Evolutionary conservation across 2,329 filamentous ascomycete genomes (phyloP), one percentile per base, ranked within the genome.

Genomic region (Capronia epimyces): DNA sequence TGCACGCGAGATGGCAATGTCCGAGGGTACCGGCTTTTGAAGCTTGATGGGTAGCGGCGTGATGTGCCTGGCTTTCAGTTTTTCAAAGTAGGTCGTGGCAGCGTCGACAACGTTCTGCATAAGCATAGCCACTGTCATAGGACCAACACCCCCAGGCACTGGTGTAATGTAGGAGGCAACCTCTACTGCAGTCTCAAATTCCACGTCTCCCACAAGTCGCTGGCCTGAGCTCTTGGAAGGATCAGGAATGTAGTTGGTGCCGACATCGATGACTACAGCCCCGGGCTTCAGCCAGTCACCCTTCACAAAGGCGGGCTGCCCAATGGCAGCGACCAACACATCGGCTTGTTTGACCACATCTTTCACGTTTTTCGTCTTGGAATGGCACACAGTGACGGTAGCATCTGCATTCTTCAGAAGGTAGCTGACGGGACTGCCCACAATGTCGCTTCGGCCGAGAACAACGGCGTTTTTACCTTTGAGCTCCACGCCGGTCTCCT

Each of bases 41-140:
- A 95, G 72, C 68, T 87, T 90, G 58, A 98, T 72, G 4, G 89
- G 87, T n/a, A 97, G 77, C 18, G 93, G 88, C 4, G 81, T 79
- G 56, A 94, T 87, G 60, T 81, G 83, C 52, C 93, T 81, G 56
- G 84, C 76, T 72, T 88, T 94, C 68, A 94, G 86, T 55, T 81
- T 80, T 58, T 93, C 87, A 58, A 93, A 93, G 65, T 88, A 90
- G 50, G 80, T 74, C 43, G 83, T 85, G 29, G 93, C 86, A 27
- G 91, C 84, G 61, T 91, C 86, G 49, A 97, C 86, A 7, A 97
- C 90, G 65, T 98, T 98, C 70, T 95, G 87, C 63, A 98, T 75
- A 42, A 98, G 77, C 93, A 98, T 98, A 53, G 93, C 93, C 57
- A 98, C 90, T 2, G 93, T 98, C 93, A 98, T 98, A 44, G 93